Evolutionary conservation across 768 basidiomycete species (phyloP), one percentile per base, ranked within the genome.

Genomic region (Nidularia pulvinata): DNA sequence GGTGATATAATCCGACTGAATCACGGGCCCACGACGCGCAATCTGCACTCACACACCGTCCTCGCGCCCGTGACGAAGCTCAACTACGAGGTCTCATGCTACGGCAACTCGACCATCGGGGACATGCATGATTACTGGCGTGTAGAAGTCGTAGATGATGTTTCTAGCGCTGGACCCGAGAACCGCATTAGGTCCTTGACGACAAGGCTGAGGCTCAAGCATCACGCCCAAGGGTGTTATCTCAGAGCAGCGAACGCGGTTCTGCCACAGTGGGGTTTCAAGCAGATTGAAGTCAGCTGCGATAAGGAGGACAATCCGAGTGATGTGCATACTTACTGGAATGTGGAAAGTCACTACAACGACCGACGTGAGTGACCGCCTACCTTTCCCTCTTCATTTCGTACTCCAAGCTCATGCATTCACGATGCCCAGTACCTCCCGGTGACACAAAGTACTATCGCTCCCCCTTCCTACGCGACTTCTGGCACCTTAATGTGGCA

Each of bases 201-300:
- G 37, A 98, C 96, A 2, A 78, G 93, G 33, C 65, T 98, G 71
- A 80, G 96, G 55, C 88, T 98, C 75, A 80, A 78, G 55, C 96
- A 99, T 66, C 63, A 81, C 49, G 69, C 69, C 43, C 74, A 91
- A 22, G 91, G 91, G 4, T 99, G 95, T 67, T 98, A 97, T 71
- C 69, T 98, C 45, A 80, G 88, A 10, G 95, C 97, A 7, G 89
- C 91, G 34, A 98, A 95, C 69, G 83, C 86, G 2, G 78, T 91
- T 51, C 70, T 99, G 39, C 97, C 97, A 1, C 93, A 96, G 70
- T 99, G 97, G 97, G 96, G 96, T 10, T 98, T 97, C 81, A 98
- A 99, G 73, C 96, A 99, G 73, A 81, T 98, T 50, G 97, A 99
- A 68, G 95, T 98, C 47, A 90, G 85, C 60, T 99, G 97, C 68